Base-by-base conservation (phyloP, 2,329 filamentous ascomycete genomes). In the Venturiaceae sp. region DNA sequence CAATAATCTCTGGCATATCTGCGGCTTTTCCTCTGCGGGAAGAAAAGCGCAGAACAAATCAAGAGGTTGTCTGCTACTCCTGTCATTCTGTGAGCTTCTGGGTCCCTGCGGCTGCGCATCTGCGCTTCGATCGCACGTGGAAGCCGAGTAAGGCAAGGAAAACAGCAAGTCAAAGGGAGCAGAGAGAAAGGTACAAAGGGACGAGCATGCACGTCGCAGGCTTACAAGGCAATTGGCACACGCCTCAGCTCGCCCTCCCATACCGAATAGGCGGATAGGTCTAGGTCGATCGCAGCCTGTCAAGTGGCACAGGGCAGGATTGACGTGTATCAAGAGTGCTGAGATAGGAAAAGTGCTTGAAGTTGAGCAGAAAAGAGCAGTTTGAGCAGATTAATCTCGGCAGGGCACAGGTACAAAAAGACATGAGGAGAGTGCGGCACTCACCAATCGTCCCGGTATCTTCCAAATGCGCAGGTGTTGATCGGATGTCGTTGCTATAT, bases 1-100 rank as follows among this genome's bases (percentile, higher is more conserved):
- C 84, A 53, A 69, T 66, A 58, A 71, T 67, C 68, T 85, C 77
- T 67, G 83, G 83, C 85, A 88, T 88, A 58, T 68, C 76, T 63
- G 62, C 58, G 54, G 58, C 21, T 37, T 19, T 39, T 39, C 46
- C 32, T 34, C 16, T n/a, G 34, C 39, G 30, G 37, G 50, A 14
- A 11, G 41, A 47, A 37, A 36, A 26, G 37, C 39, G 55, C 37
- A 33, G 11, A 23, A 23, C 26, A 52, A 9, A 14, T 36, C 32
- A 26, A 19, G 30, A 36, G 13, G 8, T 21, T 11, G 16, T 34
- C 39, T 46, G 34, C 23, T 37, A 34, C 11, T 50, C 30, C 57
- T 58, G 41, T 50, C 57, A 58, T 58, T 28, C 32, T 58, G 57
- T 58, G 14, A 58, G 57, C 33, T 21, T 23, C 21, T 26, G 2